These are phyloP conservation scores for Salix dunnii DNA, from an alignment of 345 rosid genomes.

Conservation along the genomic window DNA sequence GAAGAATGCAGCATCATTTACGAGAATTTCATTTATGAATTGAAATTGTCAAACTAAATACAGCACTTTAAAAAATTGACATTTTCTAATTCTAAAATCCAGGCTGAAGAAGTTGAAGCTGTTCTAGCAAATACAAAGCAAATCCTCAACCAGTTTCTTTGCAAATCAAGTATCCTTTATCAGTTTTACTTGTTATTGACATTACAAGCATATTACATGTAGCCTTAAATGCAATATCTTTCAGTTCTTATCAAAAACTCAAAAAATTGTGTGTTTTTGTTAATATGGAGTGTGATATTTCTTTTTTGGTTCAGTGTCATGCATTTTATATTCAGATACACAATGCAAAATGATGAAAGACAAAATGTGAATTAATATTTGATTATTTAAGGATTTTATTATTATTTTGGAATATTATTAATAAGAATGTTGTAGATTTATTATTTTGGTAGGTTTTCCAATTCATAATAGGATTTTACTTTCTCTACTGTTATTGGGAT, in stretches of 20 bases:
- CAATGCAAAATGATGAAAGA: too few species aligned
- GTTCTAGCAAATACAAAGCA: conserved; percentile 90
- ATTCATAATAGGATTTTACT: too few species aligned
- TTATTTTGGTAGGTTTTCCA: too few species aligned
- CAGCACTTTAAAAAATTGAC: conserved; percentile 10
- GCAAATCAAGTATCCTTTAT: conserved; percentile 76
- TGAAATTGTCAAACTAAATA: background rate
- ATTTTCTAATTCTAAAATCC: conserved; percentile 14
- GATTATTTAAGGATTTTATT: too few species aligned
- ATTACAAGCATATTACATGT: background rate
- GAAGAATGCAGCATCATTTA: conserved; percentile 4
- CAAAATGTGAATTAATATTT: too few species aligned
- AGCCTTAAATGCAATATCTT: background rate
- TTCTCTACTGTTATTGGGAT: too few species aligned
- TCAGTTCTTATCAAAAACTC: background rate
- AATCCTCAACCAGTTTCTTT: conserved; percentile 84
- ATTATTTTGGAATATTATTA: too few species aligned
- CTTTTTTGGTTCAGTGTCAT: background rate
- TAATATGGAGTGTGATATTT: background rate
- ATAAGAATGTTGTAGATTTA: too few species aligned
- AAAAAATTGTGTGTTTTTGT: background rate
- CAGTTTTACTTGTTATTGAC: background rate
- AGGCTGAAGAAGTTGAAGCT: conserved; percentile 95
- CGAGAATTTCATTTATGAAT: background rate
- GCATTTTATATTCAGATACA: too few species aligned